Conservation (phyloP, 441 rosid species). For the Omphalea diandra region DNA sequence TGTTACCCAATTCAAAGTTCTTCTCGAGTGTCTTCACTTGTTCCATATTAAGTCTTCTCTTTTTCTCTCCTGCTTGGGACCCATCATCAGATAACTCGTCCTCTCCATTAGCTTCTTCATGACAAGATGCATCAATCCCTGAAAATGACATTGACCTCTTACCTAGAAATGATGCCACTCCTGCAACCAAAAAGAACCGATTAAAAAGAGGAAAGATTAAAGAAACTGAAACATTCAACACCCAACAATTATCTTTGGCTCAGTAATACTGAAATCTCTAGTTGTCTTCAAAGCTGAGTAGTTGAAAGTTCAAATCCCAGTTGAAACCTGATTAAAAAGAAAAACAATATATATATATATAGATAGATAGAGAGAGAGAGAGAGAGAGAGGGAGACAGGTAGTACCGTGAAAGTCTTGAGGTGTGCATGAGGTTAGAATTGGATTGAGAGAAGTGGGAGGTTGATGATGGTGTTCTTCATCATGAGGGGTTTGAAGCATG, state of each 20-base stretch:
- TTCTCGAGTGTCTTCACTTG: conserved; percentile 93
- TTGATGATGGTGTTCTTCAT: conserved; percentile 63
- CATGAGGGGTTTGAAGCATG: conserved; percentile 76
- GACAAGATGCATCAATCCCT: conserved; percentile 42
- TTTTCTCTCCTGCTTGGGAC: conserved; percentile 88
- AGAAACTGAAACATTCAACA: neutral
- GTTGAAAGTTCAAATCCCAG: too few relatives aligned
- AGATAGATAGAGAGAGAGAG: conserved; percentile 13
- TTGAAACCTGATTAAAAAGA: too few relatives aligned
- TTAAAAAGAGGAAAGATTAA: neutral
- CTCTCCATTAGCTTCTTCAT: conserved; percentile 52
- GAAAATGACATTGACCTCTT: conserved; percentile 68
- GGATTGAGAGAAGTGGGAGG: conserved; percentile 58
- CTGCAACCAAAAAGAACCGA: conserved; percentile 34
- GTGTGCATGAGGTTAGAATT: conserved; percentile 63
- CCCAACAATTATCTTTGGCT: too few relatives aligned
- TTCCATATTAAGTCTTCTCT: conserved; percentile 84
- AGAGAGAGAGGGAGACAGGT: neutral
- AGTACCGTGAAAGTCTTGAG: conserved; percentile 88
- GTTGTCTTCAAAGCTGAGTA: too few relatives aligned
- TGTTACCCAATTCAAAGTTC: conserved; percentile 88
- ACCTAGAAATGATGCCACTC: conserved; percentile 72
- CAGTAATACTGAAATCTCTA: too few relatives aligned
- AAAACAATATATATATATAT: neutral
- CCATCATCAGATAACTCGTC: conserved; percentile 92